Evolutionary conservation across 2,329 filamentous ascomycete genomes (phyloP), one percentile per base, ranked within the genome.

Genomic region (Colletotrichum plurivorum): DNA sequence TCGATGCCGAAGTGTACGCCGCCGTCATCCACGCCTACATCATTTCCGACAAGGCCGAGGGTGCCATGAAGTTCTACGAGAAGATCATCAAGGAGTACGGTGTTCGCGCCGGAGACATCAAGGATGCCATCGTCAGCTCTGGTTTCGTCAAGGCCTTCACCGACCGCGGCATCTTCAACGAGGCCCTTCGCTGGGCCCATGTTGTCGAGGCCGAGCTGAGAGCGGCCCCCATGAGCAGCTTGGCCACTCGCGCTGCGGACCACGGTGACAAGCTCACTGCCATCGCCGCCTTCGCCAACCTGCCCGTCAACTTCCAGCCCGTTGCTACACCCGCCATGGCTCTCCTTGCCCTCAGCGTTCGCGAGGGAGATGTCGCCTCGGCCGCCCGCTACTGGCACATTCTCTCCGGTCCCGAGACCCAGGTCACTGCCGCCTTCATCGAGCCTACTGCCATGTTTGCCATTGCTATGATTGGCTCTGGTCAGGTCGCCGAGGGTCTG

Each of bases 361-460:
- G 95, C 67, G 88, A 89, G 72, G 94, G 93, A 67, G 92, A 97
- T 79, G 89, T 97, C 67, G 85, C 90, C 25, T 88, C 89, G 63
- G 95, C 95, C 58, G 88, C 92, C 72, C 87, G 90, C 72, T 95
- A 94, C 82, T 98, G 95, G 94, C 87, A 89, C 61, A 85, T 93
- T 65, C 84, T 98, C 62, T 89, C 87, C 71, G 87, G 84, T 46
- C 86, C 90, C 2, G 87, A 90, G 67, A 85, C 89, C 75, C 83
- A 86, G 59, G 86, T 89, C 41, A 87, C 88, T 13, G 78, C 86
- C 62, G 84, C 90, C 39, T 92, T 97, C 79, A 92, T 97, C 71
- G 94, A 97, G 82, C 93, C 94, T 25, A 92, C 94, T 13, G 89
- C 93, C 66, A 97, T 98, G 94, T 97, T 95, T 76, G 90, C 93